Evolutionary conservation across 2,329 filamentous ascomycete species (phyloP), one percentile per base, ranked within the genome.

Genomic region (Xylaria sp.): DNA sequence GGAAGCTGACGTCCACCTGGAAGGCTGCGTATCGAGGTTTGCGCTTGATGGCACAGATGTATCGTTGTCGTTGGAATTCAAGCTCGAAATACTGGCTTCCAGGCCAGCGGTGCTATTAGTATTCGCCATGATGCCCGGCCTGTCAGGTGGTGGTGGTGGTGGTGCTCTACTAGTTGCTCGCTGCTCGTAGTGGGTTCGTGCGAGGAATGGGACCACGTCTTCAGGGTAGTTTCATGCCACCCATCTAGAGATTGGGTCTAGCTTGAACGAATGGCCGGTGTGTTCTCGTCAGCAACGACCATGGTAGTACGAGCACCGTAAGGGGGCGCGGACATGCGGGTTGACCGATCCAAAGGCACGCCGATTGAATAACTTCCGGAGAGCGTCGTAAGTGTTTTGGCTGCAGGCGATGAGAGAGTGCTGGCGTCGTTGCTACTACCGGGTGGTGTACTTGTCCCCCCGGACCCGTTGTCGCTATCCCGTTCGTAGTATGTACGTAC

Each of bases 31-130:
- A 51, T 75, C 74, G 54, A 72, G 55, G 52, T 73, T 71, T 28
- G 71, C 73, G 61, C 73, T 74, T 28, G 72, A 74, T 21, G 72
- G 70, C 25, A 69, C 69, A 38, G 73, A 74, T 55, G 71, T 71
- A 46, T 74, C 72, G 57, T 74, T 74, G 53, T 74, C 72, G 33
- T 67, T 63, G 15, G 74, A 74, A 61, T 74, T 75, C 45, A 74
- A 66, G 64, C 72, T 75, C 31, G 71, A 74, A 40, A 72, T 50
- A 60, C 73, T 76, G 59, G 73, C 70, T 55, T 74, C 74, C 67
- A 76, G 64, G 52, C 71, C 71, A 55, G 70, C 47, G 49, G 68
- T 51, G 46, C 62, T 71, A 49, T 47, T 49, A 19, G 45, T 51
- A 67, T 69, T 71, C 46, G 73, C 71, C 71, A 74, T 73, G 49